Base-by-base conservation (phyloP, 2,329 filamentous ascomycete genomes). In the Amesomyces nigricolor region DNA sequence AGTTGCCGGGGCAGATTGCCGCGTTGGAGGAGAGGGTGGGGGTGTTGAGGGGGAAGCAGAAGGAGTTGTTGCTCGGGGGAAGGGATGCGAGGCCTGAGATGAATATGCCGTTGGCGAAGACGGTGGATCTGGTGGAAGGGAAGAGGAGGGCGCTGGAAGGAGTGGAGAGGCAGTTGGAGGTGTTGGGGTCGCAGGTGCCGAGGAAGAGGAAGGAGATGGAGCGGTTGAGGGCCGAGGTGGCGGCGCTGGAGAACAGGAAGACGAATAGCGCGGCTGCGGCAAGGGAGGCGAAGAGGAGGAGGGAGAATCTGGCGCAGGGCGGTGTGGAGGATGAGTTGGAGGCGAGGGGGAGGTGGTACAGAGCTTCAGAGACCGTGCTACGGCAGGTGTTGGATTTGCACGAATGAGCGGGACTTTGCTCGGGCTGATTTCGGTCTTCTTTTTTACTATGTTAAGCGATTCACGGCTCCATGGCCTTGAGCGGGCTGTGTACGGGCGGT, bases 301-400 rank as follows among this genome's bases (percentile, higher is more conserved):
- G 84, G 67, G 86, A 89, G 64, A 78, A 78, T 10, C 32, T 35
- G 9, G 78, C 83, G 8, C 72, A 85, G 7, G 81, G 82, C 5
- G 86, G 85, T 5, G 80, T 83, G 42, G 81, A 82, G 14, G 87
- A 90, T 63, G 87, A 91, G 64, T 69, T 91, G 32, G 88, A 91
- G 68, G 85, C 88, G 69, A 79, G 83, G 63, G 88, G 86, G 5
- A 76, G 87, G 61, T 92, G 88, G 88, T 83, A 85, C 71, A 80
- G 82, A 61, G 85, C 84, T 16, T 83, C 82, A n/a, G 87, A 90
- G 66, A 72, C 74, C 8, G 78, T 76, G 11, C 68, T 91, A 68
- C 82, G 73, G 65, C 76, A 80, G 56, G 82, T 88, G 71, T 66
- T 90, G 62, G 82, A 84, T 61, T 73, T 83, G 14, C 70, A 78